Conservation (phyloP, 208 protist genomes). For the Leishmania amazonensis region DNA sequence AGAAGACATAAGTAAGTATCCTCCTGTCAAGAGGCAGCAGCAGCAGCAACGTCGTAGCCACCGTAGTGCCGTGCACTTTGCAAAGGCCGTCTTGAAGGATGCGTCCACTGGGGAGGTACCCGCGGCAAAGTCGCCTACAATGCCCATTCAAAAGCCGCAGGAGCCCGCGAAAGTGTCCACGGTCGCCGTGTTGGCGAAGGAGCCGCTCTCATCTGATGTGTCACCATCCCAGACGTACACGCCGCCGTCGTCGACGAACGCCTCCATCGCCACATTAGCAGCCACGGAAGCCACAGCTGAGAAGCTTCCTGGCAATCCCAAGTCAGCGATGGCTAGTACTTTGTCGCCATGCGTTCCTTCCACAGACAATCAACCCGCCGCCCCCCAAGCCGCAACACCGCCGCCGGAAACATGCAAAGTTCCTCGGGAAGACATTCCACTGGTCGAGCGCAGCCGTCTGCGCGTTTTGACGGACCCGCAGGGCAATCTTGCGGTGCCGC, state of each 20-base stretch:
- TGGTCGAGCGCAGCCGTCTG: conserved; percentile 24
- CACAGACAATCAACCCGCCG: no score
- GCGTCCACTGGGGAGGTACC: not conserved
- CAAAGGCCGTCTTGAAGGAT: not conserved
- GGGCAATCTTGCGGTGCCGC: conserved; percentile 49
- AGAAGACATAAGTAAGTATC: not conserved
- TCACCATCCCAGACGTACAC: conserved; percentile 11
- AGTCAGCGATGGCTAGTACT: not conserved
- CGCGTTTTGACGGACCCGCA: conserved; percentile 29
- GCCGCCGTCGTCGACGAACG: conserved; percentile 4
- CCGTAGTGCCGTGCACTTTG: not conserved
- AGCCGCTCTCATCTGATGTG: conserved; percentile 3
- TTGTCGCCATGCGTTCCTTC: no score
- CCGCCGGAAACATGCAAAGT: conserved; percentile 7
- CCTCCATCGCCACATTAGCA: not conserved
- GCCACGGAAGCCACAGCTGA: not conserved
- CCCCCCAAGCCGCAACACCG: not conserved
- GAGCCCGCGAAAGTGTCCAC: not conserved
- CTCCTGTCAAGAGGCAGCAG: not conserved
- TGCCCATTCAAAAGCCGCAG: not conserved
- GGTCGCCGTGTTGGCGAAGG: no score
- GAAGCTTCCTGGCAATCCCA: not conserved
- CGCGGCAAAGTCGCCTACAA: not conserved
- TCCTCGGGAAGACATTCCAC: conserved; percentile 14
- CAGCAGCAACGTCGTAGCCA: no score